Evolutionary conservation across 495 filamentous ascomycete genomes (phyloP), one percentile per base, ranked within the genome.

Genomic region (Aspergillus sparsus): DNA sequence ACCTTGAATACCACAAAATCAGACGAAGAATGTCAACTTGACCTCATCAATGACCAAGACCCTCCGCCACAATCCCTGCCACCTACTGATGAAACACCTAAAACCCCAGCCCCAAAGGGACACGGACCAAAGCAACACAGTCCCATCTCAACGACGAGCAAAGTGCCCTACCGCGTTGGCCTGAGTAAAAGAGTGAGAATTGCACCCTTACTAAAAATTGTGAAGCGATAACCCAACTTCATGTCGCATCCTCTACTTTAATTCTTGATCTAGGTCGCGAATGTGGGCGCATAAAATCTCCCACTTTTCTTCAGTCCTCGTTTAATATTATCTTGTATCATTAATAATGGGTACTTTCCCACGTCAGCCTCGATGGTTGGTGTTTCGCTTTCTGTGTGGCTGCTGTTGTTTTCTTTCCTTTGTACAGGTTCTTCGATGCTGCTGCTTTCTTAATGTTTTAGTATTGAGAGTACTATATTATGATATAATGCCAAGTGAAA

Each of bases 151-250:
- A 79, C 71, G 35, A 82, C 79, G 31, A 74, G 77, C 45, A 86
- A 83, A 55, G 82, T 85, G 6, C 74, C 81, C 1, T 86, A 84
- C 49, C 77, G 88, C 5, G 87, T 91, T 35, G 88, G 88, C 5
- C 68, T 91, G 41, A 90, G 87, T 71, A 86, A 83, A 55, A 69
- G 82, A 61, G 82, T 82, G 31, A 74, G 84, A 52, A 90, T 91
- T 62, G 80, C 85, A 31, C 85, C 88, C 16, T 71, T 91, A 60
- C 68, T 91, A 55, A 85, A 86, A 63, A 75, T 83, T 34, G 79
- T 89, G 33, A 84, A 80, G 67, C 87, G 85, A 61, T 87, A 70
- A 78, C 31, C 6, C n/a, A 21, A 11, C 5, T 6, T 16, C 36
- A 33, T 41, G n/a, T n/a, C n/a, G n/a, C n/a, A n/a, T n/a, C n/a